Conservation (phyloP, 2,329 filamentous ascomycete species). For the Teratosphaeriaceae sp. region DNA sequence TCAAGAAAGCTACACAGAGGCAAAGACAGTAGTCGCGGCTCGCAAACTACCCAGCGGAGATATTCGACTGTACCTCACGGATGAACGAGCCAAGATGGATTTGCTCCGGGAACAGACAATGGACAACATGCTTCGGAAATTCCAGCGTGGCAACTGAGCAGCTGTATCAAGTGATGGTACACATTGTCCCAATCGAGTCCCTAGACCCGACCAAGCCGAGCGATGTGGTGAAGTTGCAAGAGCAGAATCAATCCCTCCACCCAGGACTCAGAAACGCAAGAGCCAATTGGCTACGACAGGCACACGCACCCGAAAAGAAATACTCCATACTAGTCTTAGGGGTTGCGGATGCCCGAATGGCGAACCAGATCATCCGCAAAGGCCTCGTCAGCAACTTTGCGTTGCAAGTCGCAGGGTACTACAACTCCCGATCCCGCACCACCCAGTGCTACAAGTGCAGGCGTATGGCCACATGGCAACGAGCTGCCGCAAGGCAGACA, state of each 20-base stretch:
- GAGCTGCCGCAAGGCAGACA: too few relatives aligned
- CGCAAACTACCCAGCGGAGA: not conserved
- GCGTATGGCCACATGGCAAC: too few relatives aligned
- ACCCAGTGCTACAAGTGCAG: too few relatives aligned
- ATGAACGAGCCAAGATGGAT: not conserved
- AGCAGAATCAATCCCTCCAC: too few relatives aligned
- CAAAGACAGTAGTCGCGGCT: not conserved
- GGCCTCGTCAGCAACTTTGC: not conserved
- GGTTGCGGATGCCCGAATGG: too few relatives aligned
- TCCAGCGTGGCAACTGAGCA: not conserved
- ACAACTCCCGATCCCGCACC: not conserved
- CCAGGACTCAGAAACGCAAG: too few relatives aligned
- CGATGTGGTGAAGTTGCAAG: too few relatives aligned
- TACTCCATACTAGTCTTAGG: too few relatives aligned
- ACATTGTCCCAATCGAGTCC: not conserved
- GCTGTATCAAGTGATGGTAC: not conserved
- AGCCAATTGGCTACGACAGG: not conserved
- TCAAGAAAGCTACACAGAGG: not conserved
- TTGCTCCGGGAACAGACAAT: not conserved
- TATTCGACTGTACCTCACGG: too few relatives aligned
- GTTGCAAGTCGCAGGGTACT: not conserved
- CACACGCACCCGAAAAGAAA: not conserved
- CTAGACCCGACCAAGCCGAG: not conserved
- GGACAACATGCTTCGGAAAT: not conserved
- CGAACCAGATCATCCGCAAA: too few relatives aligned